Base-by-base conservation (phyloP, 768 basidiomycete species). In the Auriscalpium microsporum region DNA sequence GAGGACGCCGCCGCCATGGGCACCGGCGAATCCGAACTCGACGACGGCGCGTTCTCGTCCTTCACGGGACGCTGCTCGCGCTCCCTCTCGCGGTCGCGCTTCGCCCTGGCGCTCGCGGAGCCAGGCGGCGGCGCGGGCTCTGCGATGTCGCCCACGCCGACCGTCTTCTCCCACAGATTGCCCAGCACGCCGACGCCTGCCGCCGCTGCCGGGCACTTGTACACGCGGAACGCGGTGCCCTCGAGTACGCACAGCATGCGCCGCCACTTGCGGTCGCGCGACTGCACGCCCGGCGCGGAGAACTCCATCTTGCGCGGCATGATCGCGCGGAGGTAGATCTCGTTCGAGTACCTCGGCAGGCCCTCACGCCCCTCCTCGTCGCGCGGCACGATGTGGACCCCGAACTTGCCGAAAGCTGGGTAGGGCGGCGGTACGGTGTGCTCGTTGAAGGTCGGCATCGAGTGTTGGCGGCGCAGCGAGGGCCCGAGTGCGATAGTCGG, bases 281-380 rank as follows among this genome's bases (percentile, higher is more conserved):
- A 86, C 68, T 95, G 90, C 2, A 90, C 75, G 8, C 94, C 94
- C 0, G 94, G 92, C 10, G 78, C 70, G 4, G 71, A 74, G 66
- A 99, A 98, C 74, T 99, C 96, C 83, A 94, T 81, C 76, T 99
- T 99, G 48, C 90, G 82, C 1, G 87, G 87, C 74, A 99, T 80
- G 53, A 84, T 77, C 3, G 85, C 90, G 37, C 81, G 78, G 63
- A 97, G 81, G 64, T 90, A 84, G 16, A 98, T 79, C 14, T 75
- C 71, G 70, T 96, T 97, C 57, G 78, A 80, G 68, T 99, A 99
- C 6, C 67, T 44, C 0, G 96, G 96, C 1, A 99, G 77, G 40
- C 68, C 68, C 69, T 99, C 95, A 48, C 62, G 71, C 9, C 91
- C 95, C 66, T 95, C 95, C 57, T 94, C 90, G n/a, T 87, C 87